Base-by-base conservation (phyloP, 2,329 filamentous ascomycete genomes). In the Tothia fuscella region DNA sequence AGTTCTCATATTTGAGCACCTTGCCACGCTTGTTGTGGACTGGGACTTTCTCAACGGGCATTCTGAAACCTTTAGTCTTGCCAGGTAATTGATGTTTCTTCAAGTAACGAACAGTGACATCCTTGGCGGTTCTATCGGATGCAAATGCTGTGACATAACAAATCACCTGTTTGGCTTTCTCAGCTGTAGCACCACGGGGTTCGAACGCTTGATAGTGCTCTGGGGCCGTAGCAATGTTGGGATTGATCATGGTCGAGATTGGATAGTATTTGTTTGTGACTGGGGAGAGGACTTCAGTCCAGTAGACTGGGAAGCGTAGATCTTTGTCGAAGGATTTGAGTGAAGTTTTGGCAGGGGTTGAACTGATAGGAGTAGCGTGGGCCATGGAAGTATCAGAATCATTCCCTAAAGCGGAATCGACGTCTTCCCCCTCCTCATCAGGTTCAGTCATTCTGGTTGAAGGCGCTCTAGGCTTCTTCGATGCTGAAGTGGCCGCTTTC, bases 71-170 rank as follows among this genome's bases (percentile, higher is more conserved):
- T 56, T 94, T 96, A 0, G 89, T 93, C 50, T 87, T 82, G 3
- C 91, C 89, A 1, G 91, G 91, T 56, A 87, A 78, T 41, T 81
- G 72, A 44, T 82, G 82, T 17, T 80, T 76, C 53, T 81, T 88
- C 6, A 98, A 65, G 57, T 98, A 98, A 21, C 91, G 76, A 9
- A 91, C 79, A 0, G 91, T 98, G 13, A 98, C 82, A 56, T 98
- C 91, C 57, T 96, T 96, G 10, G 86, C 88, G 0, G 86, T 88
- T 2, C 84, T 85, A 55, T 96, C 88, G 3, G 75, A 63, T 1
- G 83, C 85, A 59, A 83, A 85, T 0, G 82, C 88, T 16, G 96
- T 68, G 2, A 93, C 74, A 53, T 98, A 98, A 34, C 84, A 83
- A 53, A 94, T 86, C 10, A 93, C 76, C 58, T 96, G 89, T 51